Evolutionary conservation across 2,329 filamentous ascomycete genomes (phyloP).

Genomic region (Colletotrichum lini): DNA sequence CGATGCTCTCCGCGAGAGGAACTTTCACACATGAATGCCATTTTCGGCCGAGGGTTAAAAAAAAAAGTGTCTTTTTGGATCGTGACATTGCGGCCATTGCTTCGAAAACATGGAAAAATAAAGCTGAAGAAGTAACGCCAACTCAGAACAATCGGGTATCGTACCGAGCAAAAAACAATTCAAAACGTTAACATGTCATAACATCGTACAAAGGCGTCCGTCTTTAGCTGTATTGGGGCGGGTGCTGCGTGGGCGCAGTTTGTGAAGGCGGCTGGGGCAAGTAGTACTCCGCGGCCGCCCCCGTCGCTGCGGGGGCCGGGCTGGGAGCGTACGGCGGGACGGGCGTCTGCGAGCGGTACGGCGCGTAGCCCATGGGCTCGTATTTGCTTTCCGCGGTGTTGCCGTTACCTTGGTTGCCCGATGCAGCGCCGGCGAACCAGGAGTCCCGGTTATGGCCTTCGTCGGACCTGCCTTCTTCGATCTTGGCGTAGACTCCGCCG

Average conservation of each 20-base stretch:
- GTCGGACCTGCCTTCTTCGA: conserved; percentile 38
- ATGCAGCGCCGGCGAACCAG: conserved; percentile 31
- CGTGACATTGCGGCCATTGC: not conserved
- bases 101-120: not conserved
- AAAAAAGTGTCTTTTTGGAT: not conserved
- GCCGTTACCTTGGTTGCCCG: not conserved
- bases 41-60: not conserved
- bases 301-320: conserved; percentile 8
- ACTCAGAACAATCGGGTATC: not conserved
- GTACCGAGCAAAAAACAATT: not conserved
- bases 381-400: conserved; percentile 22
- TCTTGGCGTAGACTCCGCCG: conserved; percentile 38
- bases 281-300: conserved; percentile 31
- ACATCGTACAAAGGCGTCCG: not conserved
- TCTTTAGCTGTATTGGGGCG: conserved; percentile 26
- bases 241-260: conserved; percentile 31
- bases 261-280: conserved; percentile 32
- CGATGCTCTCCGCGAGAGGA: not conserved
- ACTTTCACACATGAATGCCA: too few species aligned
- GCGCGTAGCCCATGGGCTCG: conserved; percentile 31
- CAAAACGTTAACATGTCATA: not conserved
- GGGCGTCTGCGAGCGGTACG: conserved; percentile 13
- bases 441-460: conserved; percentile 9
- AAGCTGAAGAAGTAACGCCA: not conserved
- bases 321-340: not conserved